A percentile compares a stretch with the other conserved stretches of the same genome.
phyloP scores from a whole-genome alignment of 1,139 yeast species.

The Yamadazyma pseudoaaseri region DNA sequence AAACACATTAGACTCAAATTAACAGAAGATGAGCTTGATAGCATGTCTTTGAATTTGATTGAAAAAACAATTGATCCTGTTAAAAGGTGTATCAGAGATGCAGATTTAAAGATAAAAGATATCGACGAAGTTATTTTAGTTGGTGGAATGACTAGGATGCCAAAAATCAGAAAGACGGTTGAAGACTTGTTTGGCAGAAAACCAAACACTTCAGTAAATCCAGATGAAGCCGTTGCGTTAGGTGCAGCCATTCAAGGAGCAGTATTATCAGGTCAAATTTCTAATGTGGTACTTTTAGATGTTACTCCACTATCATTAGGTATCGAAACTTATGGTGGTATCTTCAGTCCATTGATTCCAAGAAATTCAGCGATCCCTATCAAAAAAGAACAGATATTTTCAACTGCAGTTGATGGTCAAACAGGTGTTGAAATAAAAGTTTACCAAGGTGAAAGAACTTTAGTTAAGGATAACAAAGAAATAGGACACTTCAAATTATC shows the following conservation, averaged over 20 bases:
- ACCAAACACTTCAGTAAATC: constrained; percentile 69
- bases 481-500: constrained; percentile 71
- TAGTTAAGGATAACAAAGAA: constrained; percentile 69
- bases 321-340: constrained; percentile 80
- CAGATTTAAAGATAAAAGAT: constrained; percentile 59
- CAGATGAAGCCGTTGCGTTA: constrained; percentile 82
- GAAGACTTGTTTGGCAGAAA: constrained; percentile 53
- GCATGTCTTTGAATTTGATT: constrained; percentile 59
- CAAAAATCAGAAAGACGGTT: constrained; percentile 61
- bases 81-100: constrained; percentile 66
- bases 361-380: constrained; percentile 77
- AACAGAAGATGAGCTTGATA: constrained; percentile 64
- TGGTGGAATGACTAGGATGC: constrained; percentile 90
- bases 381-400: constrained; percentile 66
- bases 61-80: constrained; percentile 65
- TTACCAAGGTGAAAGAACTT: constrained; percentile 74
- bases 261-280: constrained; percentile 65
- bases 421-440: constrained; percentile 77
- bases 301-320: constrained; percentile 80
- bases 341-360: constrained; percentile 73
- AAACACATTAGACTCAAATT: constrained; percentile 51
- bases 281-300: constrained; percentile 70
- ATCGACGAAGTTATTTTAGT: constrained; percentile 72
- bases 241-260: constrained; percentile 90
- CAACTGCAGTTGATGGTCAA: constrained; percentile 86